phyloP scores from a whole-genome alignment of 2,329 filamentous ascomycete species.

The Diaporthe longicolla region DNA sequence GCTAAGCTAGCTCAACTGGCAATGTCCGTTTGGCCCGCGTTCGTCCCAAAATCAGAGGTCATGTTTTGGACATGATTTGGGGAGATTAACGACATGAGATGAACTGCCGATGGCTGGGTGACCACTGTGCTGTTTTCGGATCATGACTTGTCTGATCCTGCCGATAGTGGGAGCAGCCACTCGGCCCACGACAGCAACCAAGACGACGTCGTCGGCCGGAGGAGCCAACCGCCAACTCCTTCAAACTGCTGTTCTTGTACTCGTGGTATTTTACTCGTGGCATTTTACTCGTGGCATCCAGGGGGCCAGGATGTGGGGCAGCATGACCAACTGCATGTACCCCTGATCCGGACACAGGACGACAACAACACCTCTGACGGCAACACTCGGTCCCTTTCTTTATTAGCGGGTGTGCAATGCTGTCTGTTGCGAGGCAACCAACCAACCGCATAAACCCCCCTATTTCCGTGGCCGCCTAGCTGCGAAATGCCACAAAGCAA shows the following conservation, averaged over 20 bases:
- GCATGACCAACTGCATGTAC: neutral
- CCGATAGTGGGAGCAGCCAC: neutral
- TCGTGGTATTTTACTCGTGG: no score
- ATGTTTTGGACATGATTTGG: neutral
- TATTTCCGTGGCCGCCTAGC: neutral
- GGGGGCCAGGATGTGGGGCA: conserved; percentile 15
- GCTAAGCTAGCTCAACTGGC: neutral
- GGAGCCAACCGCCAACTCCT: neutral
- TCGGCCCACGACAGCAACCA: neutral
- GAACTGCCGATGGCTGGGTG: conserved; percentile 16
- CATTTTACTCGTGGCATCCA: neutral
- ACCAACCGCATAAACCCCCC: neutral
- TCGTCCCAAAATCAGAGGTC: conserved; percentile 25
- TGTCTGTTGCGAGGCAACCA: conserved; percentile 23
- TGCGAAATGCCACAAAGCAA: neutral
- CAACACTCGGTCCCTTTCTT: no score
- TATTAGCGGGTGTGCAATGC: neutral
- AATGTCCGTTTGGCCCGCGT: neutral
- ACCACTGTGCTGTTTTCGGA: conserved; percentile 6
- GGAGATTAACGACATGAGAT: conserved; percentile 23
- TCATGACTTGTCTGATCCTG: neutral
- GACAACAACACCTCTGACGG: neutral
- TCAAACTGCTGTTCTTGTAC: no score
- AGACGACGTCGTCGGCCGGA: neutral
- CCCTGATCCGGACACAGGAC: neutral